Base-by-base conservation (phyloP, 169 alveolate species). In the Plasmodium cynomolgi region DNA sequence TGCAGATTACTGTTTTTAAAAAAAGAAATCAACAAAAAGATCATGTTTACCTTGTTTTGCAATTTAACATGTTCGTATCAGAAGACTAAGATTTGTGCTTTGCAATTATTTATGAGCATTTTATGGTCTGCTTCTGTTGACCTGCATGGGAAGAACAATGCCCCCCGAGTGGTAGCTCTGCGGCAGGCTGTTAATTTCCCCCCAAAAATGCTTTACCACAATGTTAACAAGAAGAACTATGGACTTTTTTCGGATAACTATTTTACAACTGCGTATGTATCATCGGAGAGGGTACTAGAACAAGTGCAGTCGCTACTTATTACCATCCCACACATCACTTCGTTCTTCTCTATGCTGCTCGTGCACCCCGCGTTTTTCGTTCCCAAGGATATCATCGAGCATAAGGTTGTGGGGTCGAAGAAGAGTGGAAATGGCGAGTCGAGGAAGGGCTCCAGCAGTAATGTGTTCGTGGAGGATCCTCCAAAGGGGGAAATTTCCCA, bases 271-370 rank as follows among this genome's bases (percentile, higher is more conserved):
- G 93, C 97, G 33, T 96, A 91, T 37, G 95, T 96, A 29, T 92
- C 97, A 26, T 95, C 96, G 23, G 97, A 96, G 72, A 88, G 96
- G 39, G 97, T 96, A 9, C 47, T 96, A 92, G 97, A 96, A 86
- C 97, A 96, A 84, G 88, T 96, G 44, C 94, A 96, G 29, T 95
- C 97, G 41, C 77, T 96, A 26, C 81, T 96, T 15, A 96, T 96
- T 77, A 96, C 97, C 15, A 47, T 95, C 6, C 97, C 97, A 5
- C 93, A 75, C 44, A 93, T 95, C 29, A 92, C 96, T 29, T 41
- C 84, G 2, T 95, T 95, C 54, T 95, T 95, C 73, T 86, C 88
- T 2, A 56, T 56, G 23, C 74, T 71, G n/a, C 44, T 95, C 23
- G 80, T 88, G 15, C 84, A 92, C 39, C 77, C 95, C 15, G 62